A percentile compares a stretch with the other conserved stretches of the same genome.
Conservation (phyloP, 768 basidiomycete genomes). For the Tephrocybe sp. region DNA sequence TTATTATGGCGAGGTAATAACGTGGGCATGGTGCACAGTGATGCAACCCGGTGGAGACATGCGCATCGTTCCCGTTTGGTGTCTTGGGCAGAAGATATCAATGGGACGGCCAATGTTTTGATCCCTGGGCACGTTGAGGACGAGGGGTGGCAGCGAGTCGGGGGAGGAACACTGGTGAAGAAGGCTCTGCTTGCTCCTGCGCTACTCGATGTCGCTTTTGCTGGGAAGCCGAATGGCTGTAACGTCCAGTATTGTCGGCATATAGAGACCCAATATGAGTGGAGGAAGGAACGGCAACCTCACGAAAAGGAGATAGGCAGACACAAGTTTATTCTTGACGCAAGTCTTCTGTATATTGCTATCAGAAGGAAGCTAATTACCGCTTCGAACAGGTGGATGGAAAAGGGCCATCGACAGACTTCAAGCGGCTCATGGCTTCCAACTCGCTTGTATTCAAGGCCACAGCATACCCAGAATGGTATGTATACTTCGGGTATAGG, state of each 20-base stretch:
- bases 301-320: constrained; percentile 39
- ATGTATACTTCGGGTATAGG: constrained; percentile 7
- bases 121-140: constrained; percentile 20
- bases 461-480: constrained; percentile 73
- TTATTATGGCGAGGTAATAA: constrained; percentile 70
- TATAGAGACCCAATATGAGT: constrained; percentile 47
- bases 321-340: constrained; percentile 61
- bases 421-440: constrained; percentile 56
- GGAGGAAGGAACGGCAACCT: constrained; percentile 34
- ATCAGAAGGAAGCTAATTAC: background rate
- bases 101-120: constrained; percentile 34
- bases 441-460: constrained; percentile 66
- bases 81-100: constrained; percentile 32
- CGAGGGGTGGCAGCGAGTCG: constrained; percentile 26
- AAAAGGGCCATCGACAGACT: constrained; percentile 64
- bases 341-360: constrained; percentile 20
- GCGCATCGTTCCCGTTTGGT: constrained; percentile 48
- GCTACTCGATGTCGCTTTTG: constrained; percentile 57
- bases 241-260: constrained; percentile 39
- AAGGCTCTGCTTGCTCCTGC: constrained; percentile 42
- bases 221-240: constrained; percentile 42
- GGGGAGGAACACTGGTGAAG: constrained; percentile 29
- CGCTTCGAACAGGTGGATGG: constrained; percentile 43
- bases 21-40: constrained; percentile 52
- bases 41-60: constrained; percentile 39